These are phyloP conservation scores for Blastocrithidia nonstop DNA, from an alignment of 208 protist species.

Conservation along the genomic window DNA sequence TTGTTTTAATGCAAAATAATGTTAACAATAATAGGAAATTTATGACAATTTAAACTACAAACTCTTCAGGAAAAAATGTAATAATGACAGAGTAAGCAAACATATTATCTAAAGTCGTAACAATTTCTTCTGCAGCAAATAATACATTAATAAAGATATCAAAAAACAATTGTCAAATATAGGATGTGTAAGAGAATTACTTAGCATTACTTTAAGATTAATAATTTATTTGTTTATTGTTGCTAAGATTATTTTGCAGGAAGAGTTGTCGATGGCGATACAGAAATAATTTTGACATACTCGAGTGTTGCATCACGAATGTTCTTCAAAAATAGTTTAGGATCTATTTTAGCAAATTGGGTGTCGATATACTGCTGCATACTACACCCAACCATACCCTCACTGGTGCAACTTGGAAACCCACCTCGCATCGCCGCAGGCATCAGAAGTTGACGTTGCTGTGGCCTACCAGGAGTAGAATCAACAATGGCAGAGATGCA, in stretches of 20 bases:
- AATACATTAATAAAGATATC: constrained; percentile 3
- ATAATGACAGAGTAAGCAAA: background rate
- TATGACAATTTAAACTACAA: background rate
- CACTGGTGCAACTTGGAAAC: constrained; percentile 21
- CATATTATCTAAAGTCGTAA: background rate
- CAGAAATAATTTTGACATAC: constrained; percentile 8
- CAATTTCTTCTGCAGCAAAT: background rate
- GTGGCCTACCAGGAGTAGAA: constrained; percentile 19
- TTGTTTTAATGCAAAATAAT: background rate
- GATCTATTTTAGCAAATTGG: constrained; percentile 17
- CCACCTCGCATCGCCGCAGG: constrained; percentile 9
- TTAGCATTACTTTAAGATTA: background rate
- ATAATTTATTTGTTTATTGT: background rate
- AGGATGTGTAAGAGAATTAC: background rate
- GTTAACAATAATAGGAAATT: background rate
- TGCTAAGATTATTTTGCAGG: background rate
- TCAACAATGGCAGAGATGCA: constrained; percentile 17
- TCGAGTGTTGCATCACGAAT: constrained; percentile 14
- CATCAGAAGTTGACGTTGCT: constrained; percentile 26
- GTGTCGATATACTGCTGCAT: constrained; percentile 15
- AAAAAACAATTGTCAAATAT: constrained; percentile 2
- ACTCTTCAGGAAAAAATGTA: background rate
- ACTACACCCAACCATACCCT: constrained; percentile 30
- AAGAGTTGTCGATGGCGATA: too few relatives aligned
- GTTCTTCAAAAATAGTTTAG: constrained; percentile 12